A percentile compares a stretch with the other conserved stretches of the same genome.
Conservation (phyloP, 352 stramenopile genomes). For the Thalassiosira hispida region DNA sequence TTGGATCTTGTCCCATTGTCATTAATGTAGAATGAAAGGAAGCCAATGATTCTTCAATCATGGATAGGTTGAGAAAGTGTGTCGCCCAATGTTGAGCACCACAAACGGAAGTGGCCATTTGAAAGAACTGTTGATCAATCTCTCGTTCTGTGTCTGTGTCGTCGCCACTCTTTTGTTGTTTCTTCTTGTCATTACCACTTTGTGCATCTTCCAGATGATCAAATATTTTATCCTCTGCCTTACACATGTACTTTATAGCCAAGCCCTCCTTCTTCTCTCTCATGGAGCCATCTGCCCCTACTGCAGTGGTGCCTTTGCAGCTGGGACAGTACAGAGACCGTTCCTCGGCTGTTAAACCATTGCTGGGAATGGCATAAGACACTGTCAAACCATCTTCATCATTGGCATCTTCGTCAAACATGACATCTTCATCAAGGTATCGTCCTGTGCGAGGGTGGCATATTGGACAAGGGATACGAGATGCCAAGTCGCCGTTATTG, state of each 20-base stretch:
- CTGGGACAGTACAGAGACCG: conserved; percentile 31
- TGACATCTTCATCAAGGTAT: conserved; percentile 78
- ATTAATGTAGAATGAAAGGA: conserved; percentile 51
- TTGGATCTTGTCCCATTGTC: conserved; percentile 47
- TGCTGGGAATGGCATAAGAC: conserved; percentile 35
- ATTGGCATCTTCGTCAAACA: conserved; percentile 78
- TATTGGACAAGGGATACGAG: conserved; percentile 66
- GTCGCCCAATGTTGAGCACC: conserved; percentile 79
- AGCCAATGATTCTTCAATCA: conserved; percentile 57
- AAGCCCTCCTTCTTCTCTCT: conserved; percentile 50
- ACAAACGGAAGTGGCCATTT: conserved; percentile 71
- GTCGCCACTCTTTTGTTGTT: conserved; percentile 8
- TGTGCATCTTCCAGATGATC: conserved; percentile 34
- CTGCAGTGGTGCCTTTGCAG: conserved; percentile 25
- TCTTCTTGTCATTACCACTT: background rate
- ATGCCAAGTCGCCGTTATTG: conserved; percentile 56
- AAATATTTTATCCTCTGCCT: conserved; percentile 57
- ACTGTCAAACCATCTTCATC: conserved; percentile 38
- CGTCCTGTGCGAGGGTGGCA: conserved; percentile 66
- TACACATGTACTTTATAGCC: conserved; percentile 52
- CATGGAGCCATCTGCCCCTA: conserved; percentile 22
- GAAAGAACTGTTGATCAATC: conserved; percentile 49
- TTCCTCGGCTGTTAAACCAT: conserved; percentile 43
- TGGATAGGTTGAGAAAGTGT: conserved; percentile 60
- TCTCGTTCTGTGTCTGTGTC: conserved; percentile 29